A percentile compares a stretch with the other conserved stretches of the same genome.
These are phyloP conservation scores for Xylaria sp. DNA, from an alignment of 2,329 filamentous ascomycete genomes.

Conservation along the genomic window DNA sequence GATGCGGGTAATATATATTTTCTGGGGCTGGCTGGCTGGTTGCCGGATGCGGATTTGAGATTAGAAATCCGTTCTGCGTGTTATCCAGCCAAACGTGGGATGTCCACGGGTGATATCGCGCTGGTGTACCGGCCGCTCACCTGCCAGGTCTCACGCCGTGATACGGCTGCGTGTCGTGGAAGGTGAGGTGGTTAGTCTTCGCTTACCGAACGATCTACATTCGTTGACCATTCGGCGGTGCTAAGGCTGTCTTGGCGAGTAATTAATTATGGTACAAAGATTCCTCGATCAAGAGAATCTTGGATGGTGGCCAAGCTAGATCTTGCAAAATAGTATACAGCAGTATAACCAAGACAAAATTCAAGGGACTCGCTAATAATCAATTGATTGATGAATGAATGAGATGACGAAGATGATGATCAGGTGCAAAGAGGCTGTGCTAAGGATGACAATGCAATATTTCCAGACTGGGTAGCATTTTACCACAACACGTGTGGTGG, in stretches of 20 bases:
- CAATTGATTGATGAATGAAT: conserved; percentile 4
- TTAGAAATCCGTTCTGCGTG: not conserved
- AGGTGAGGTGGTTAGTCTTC: conserved; percentile 12
- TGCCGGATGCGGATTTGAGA: not conserved
- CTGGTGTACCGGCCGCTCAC: not conserved
- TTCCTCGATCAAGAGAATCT: not conserved
- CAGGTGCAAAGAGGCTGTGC: conserved; percentile 21
- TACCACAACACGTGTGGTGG: not conserved
- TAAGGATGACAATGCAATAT: conserved; percentile 19
- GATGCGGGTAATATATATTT: not conserved
- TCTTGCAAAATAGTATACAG: not conserved
- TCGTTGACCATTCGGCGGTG: conserved; percentile 3
- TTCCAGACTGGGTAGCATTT: conserved; percentile 15
- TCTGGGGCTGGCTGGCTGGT: not conserved
- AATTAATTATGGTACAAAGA: not conserved
- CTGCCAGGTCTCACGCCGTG: not conserved
- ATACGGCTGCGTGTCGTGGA: not conserved
- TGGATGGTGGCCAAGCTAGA: no score
- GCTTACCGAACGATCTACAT: conserved; percentile 22
- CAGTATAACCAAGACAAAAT: not conserved
- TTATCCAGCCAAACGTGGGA: not conserved
- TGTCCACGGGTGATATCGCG: not conserved
- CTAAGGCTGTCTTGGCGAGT: not conserved
- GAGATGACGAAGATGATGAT: conserved; percentile 7
- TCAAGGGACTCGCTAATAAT: conserved; percentile 1